A percentile compares a stretch with the other conserved stretches of the same genome.
phyloP scores from a whole-genome alignment of 208 protist genomes.

The Acanthamoeba lenticulata region DNA sequence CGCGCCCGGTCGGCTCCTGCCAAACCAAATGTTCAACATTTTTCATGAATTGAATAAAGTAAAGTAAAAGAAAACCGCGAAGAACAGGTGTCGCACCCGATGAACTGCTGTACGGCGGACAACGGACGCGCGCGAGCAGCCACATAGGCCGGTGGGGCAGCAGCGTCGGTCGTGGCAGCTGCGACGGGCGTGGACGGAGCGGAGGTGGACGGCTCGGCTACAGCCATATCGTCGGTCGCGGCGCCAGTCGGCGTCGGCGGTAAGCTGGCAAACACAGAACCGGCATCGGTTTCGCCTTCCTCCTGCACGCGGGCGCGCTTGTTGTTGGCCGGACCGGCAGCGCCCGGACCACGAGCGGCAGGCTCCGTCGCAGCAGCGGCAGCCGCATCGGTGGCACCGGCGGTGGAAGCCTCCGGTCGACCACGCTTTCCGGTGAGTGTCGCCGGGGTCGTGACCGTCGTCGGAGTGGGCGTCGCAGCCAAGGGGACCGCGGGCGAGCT shows the following conservation, averaged over 20 bases:
- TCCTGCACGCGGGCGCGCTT: neutral
- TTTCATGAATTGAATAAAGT: neutral
- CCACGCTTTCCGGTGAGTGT: neutral
- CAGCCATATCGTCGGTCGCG: neutral
- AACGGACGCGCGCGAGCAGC: neutral
- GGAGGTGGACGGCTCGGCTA: neutral
- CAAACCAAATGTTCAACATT: no score
- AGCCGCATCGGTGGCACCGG: no score
- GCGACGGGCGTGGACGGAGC: neutral
- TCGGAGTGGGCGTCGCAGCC: no score
- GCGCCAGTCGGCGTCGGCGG: neutral
- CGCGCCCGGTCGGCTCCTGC: neutral
- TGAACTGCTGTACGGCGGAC: neutral
- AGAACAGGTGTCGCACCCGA: neutral
- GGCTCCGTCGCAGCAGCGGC: no score
- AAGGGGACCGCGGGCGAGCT: neutral
- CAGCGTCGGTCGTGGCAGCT: neutral
- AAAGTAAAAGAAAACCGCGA: neutral
- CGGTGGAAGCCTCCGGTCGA: neutral
- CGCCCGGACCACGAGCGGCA: no score
- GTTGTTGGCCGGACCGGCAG: neutral
- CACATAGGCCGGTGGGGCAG: neutral
- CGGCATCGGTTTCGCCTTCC: neutral
- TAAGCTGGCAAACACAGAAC: neutral
- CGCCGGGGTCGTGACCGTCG: no score